These are phyloP conservation scores for Aspergillus affinis DNA, from an alignment of 495 filamentous ascomycete species.

Conservation along the genomic window DNA sequence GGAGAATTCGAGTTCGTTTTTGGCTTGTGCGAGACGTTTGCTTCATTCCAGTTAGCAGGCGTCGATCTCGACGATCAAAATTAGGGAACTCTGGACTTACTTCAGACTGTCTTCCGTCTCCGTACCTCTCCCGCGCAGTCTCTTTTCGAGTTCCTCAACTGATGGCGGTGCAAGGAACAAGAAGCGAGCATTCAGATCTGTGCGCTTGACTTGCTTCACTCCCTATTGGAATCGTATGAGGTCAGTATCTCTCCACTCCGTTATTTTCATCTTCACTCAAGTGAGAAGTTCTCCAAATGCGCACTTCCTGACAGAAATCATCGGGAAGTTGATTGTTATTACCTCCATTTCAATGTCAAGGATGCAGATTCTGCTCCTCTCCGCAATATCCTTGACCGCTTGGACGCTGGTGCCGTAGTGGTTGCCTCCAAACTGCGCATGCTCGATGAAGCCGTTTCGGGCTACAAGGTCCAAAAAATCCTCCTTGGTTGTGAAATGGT, in stretches of 20 bases:
- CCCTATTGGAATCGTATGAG: slow-evolving; percentile 57
- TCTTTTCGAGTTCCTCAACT: slow-evolving; percentile 68
- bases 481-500: slow-evolving; percentile 74
- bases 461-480: slow-evolving; percentile 68
- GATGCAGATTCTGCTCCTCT: slow-evolving; percentile 49
- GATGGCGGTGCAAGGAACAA: slow-evolving; percentile 83
- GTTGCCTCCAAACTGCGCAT: slow-evolving; percentile 85
- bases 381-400: slow-evolving; percentile 72
- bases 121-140: slow-evolving; percentile 79
- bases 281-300: background rate
- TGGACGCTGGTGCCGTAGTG: slow-evolving; percentile 80
- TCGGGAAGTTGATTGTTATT: slow-evolving; percentile 16
- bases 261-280: background rate
- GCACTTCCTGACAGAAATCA: slow-evolving; percentile 68
- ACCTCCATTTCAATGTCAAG: slow-evolving; percentile 93
- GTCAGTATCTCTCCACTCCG: slow-evolving; percentile 1
- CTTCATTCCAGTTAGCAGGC: background rate
- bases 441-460: slow-evolving; percentile 79
- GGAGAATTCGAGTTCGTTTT: slow-evolving; percentile 78
- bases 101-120: slow-evolving; percentile 76
- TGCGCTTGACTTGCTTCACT: slow-evolving; percentile 88
- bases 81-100: background rate
- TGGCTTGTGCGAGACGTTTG: slow-evolving; percentile 75
- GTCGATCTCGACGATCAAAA: background rate
- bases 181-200: slow-evolving; percentile 74